Evolutionary conservation across 805 yeast species (phyloP).

Genomic region (Barnettozyma pratensis): DNA sequence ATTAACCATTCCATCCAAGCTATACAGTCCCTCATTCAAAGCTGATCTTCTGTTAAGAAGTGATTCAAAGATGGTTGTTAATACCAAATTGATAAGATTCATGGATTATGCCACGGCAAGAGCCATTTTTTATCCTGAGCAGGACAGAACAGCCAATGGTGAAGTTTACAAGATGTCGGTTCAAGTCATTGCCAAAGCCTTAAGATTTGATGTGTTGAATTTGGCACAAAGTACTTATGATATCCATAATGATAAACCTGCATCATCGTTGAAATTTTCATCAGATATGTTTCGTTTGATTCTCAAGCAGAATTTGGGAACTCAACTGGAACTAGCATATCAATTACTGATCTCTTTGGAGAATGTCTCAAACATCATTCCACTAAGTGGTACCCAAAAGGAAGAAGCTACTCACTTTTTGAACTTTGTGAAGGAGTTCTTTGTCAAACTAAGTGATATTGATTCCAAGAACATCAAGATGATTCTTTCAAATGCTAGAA

Average conservation of each 20-base stretch:
- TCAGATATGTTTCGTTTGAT: constrained; percentile 26
- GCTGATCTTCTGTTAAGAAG: constrained; percentile 39
- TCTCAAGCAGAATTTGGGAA: constrained; percentile 21
- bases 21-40: constrained; percentile 26
- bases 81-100: constrained; percentile 32
- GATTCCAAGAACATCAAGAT: constrained; percentile 31
- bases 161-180: constrained; percentile 31
- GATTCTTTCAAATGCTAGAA: constrained; percentile 36
- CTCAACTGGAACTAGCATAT: constrained; percentile 19
- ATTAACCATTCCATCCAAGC: constrained; percentile 12
- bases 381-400: constrained; percentile 24
- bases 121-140: constrained; percentile 27
- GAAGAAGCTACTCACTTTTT: constrained; percentile 25
- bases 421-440: constrained; percentile 27
- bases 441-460: constrained; percentile 37
- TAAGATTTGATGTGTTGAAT: constrained; percentile 42
- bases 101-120: constrained; percentile 25
- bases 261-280: constrained; percentile 27
- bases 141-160: constrained; percentile 23
- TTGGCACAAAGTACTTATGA: constrained; percentile 36
- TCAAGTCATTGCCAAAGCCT: constrained; percentile 34
- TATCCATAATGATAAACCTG: constrained; percentile 27
- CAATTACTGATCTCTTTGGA: constrained; percentile 22
- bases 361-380: constrained; percentile 26
- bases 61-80: constrained; percentile 43